Evolutionary conservation across 345 rosid genomes (phyloP).

Genomic region (Punica granatum): DNA sequence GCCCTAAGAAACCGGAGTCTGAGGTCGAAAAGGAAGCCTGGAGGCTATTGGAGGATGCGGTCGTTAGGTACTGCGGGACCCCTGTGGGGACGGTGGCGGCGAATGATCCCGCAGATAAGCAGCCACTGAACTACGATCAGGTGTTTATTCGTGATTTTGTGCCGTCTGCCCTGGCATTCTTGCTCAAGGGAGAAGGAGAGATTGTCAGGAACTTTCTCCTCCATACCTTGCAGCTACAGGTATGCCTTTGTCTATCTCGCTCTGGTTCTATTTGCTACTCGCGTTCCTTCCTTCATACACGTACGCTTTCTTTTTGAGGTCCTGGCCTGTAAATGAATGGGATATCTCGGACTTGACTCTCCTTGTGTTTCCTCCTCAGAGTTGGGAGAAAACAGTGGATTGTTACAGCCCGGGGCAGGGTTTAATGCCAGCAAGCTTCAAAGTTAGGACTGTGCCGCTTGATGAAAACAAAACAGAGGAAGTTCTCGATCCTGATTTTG

Average conservation of each 20-base stretch:
- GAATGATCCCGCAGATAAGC: constrained; percentile 77
- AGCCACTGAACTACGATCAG: constrained; percentile 93
- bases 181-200: constrained; percentile 90
- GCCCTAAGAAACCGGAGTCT: constrained; percentile 38
- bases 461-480: constrained; percentile 64
- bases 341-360: not conserved
- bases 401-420: constrained; percentile 95
- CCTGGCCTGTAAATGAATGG: not conserved
- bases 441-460: constrained; percentile 62
- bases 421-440: constrained; percentile 90
- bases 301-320: not conserved
- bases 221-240: constrained; percentile 93
- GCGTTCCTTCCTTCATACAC: not conserved
- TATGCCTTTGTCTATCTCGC: constrained; percentile 10
- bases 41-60: constrained; percentile 61
- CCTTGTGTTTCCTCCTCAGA: constrained; percentile 27
- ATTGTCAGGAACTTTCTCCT: constrained; percentile 93
- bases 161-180: constrained; percentile 88
- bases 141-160: constrained; percentile 92
- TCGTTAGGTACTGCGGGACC: constrained; percentile 73
- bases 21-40: constrained; percentile 78
- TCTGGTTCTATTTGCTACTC: not conserved
- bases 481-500: constrained; percentile 88
- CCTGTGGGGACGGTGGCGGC: constrained; percentile 96
- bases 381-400: constrained; percentile 96